A percentile compares a stretch with the other conserved stretches of the same genome.
Evolutionary conservation across 1,284 basidiomycete species (phyloP).

Genomic region (Ceratorhiza oryzae-sativae): DNA sequence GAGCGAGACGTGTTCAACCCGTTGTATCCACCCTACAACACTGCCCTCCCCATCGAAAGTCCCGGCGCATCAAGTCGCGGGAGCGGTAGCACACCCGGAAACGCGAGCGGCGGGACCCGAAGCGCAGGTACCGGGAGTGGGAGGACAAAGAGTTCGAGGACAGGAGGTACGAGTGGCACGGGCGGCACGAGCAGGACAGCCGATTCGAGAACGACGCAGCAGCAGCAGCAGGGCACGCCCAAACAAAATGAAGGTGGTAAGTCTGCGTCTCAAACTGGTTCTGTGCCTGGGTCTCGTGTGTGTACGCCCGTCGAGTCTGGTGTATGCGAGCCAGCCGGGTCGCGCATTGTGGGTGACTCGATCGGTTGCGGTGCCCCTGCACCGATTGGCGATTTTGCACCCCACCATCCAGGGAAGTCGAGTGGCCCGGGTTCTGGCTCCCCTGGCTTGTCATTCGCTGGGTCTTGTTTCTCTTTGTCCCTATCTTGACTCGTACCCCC

Average conservation of each 20-base stretch:
- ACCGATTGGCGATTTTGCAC: too few relatives aligned
- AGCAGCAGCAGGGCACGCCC: not conserved
- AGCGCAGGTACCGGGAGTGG: constrained; percentile 41
- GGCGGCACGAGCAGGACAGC: not conserved
- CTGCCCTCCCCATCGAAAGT: constrained; percentile 46
- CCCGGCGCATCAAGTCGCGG: not conserved
- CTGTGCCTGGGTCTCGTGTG: not conserved
- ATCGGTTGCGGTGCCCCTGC: too few relatives aligned
- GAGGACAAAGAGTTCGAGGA: not conserved
- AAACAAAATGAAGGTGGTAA: not conserved
- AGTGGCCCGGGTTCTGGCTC: not conserved
- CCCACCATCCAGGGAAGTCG: too few relatives aligned
- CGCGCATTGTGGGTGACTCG: too few relatives aligned
- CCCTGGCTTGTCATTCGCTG: not conserved
- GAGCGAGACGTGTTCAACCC: constrained; percentile 79
- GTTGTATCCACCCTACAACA: constrained; percentile 59
- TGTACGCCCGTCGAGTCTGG: not conserved
- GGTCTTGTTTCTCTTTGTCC: not conserved
- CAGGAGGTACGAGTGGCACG: not conserved
- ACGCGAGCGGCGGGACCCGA: constrained; percentile 16
- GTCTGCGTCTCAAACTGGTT: not conserved
- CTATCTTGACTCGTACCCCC: not conserved
- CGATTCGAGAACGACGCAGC: constrained; percentile 18
- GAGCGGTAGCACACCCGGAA: not conserved
- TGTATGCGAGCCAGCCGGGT: too few relatives aligned